Evolutionary conservation across 768 basidiomycete genomes (phyloP), one percentile per base, ranked within the genome.

Genomic region (Lactarius sanguifluus): DNA sequence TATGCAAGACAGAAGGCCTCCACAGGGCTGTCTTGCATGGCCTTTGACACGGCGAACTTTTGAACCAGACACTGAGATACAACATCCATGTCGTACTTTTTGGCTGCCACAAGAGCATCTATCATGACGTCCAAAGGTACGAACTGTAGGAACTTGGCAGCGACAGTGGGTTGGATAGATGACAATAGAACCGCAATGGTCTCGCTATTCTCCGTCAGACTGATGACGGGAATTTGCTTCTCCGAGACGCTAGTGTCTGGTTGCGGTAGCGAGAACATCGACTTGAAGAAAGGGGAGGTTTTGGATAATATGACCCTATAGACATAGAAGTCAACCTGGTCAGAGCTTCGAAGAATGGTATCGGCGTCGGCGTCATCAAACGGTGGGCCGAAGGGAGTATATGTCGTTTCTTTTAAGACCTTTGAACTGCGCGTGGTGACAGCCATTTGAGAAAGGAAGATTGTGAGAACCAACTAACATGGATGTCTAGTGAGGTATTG

Each of bases 261-360:
- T 7, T 64, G 47, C 2, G 38, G 58, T 20, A 43, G 43, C 15
- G 54, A 63, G 30, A 62, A 62, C 52, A 54, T 55, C 6, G 15
- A 20, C 36, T 54, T 18, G 64, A 64, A 64, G 57, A 64, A 12
- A 8, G 57, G 64, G 28, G 64, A 64, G 4, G 36, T 9, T 52
- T 59, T 64, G 18, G 64, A 57, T 36, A 64, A 59, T 34, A 64
- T 59, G 8, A 28, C 16, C 57, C 20, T 59, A 32, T 64, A 64
- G 20, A 64, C 64, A n/a, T 20, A 10, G 15, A 64, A 64, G 32
- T 64, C 43, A 16, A 64, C 47, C 16, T 36, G 28, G 32, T 64
- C 57, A 10, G 57, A 59, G 36, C 41, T 58, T 50, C 47, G 55
- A 32, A 64, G 30, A 12, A 59, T 56, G 18, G 23, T 10, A 16